A percentile compares a stretch with the other conserved stretches of the same genome.
Evolutionary conservation across 306 rosid species (phyloP).

Genomic region (Sechiopsis laciniata): DNA sequence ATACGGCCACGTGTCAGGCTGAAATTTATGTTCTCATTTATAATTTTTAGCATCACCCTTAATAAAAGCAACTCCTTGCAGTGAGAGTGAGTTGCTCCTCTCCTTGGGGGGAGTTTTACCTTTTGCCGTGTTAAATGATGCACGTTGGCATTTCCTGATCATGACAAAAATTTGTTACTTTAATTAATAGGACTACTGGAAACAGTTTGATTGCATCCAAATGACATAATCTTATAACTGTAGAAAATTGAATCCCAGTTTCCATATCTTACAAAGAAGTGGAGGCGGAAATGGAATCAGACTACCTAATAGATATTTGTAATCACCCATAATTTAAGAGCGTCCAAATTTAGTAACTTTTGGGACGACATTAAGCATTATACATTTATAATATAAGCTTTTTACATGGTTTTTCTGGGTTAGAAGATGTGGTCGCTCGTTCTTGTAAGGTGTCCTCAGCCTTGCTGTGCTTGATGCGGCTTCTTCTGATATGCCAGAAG

Average conservation of each 20-base stretch:
- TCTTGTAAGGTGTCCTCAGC: background rate
- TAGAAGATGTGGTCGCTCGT: background rate
- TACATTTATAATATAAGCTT: background rate
- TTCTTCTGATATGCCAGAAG: constrained; percentile 57
- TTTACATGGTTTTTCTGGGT: background rate
- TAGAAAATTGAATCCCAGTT: background rate
- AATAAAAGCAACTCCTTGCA: background rate
- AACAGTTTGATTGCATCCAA: background rate
- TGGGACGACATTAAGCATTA: background rate
- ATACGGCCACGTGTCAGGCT: constrained; percentile 11
- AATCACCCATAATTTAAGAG: background rate
- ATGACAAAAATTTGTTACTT: background rate
- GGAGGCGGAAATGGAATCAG: background rate
- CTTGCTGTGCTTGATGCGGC: constrained; percentile 22
- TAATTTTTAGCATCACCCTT: too few relatives aligned
- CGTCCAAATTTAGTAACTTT: background rate
- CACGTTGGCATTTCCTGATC: background rate
- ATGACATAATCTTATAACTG: background rate
- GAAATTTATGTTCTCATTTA: background rate
- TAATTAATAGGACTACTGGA: background rate
- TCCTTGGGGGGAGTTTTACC: background rate
- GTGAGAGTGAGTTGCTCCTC: background rate
- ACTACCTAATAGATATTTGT: background rate
- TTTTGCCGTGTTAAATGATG: background rate
- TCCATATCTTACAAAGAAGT: background rate